Base-by-base conservation (phyloP, 148 eudicot species). In the Tetragonia tetragonoides region DNA sequence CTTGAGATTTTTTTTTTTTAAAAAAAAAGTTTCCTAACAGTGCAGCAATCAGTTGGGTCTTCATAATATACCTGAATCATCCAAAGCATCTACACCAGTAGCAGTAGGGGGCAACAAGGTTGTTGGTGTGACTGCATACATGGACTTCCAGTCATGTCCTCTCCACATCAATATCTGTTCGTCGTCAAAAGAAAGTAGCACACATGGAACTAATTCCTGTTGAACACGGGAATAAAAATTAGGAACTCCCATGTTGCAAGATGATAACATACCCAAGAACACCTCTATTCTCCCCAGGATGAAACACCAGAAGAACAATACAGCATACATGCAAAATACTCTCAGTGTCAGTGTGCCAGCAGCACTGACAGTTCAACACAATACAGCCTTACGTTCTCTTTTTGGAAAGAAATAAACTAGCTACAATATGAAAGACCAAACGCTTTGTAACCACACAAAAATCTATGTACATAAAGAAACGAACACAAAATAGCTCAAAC, bases 91-190 rank as follows among this genome's bases (percentile, higher is more conserved):
- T 62, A 66, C 67, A 68, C 24, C 23, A 10, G 67, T 68, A 62
- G 54, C 42, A 68, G 24, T 2, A 60, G 59, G 64, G 59, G 78
- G 49, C 68, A 61, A 46, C 47, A 74, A 77, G 71, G 79, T 6
- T 57, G 83, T 64, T 47, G 88, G 81, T 66, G 67, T 61, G 51
- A 77, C 84, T 41, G 79, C 86, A 74, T 87, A 95, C 92, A 87
- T 90, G 28, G 97, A 87, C 82, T 91, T 93, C 97, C 99, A 95
- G 73, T 80, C 87, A n/a, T 78, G 86, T 72, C 99, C 97, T 71
- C 99, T 91, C 97, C 97, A 95, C 93, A 92, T 92, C 83, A 95
- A 75, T 83, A 95, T 93, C 79, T 92, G 96, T 79, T 95, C 96
- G 44, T 95, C 89, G 61, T 95, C 96, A 73, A 95, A 95, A 40